A percentile compares a stretch with the other conserved stretches of the same genome.
Conservation (phyloP, 352 stramenopile genomes). For the Phytophthora citricola region DNA sequence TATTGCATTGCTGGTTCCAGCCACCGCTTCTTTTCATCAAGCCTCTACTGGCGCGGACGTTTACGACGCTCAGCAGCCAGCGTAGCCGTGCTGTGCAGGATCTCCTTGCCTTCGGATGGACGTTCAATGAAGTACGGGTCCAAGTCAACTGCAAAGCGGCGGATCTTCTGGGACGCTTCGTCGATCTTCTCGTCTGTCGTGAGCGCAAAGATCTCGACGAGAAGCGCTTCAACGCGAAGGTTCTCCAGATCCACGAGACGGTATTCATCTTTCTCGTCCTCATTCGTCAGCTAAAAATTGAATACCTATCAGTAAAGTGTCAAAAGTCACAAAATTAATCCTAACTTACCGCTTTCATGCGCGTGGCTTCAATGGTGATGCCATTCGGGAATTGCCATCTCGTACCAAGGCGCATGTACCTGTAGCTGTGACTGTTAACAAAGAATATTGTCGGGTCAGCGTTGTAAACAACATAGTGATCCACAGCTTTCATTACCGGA, state of each 20-base stretch:
- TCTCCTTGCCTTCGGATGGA: slow-evolving; percentile 86
- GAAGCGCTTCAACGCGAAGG: slow-evolving; percentile 80
- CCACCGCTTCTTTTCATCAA: neutral
- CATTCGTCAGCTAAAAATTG: slow-evolving; percentile 64
- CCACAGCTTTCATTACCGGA: slow-evolving; percentile 48
- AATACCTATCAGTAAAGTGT: neutral
- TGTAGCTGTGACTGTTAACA: slow-evolving; percentile 72
- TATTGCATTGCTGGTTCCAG: neutral
- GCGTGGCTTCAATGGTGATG: slow-evolving; percentile 84
- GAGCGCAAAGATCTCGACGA: slow-evolving; percentile 86
- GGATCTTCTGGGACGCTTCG: slow-evolving; percentile 83
- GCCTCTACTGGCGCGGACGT: slow-evolving; percentile 56
- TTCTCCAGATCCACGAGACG: slow-evolving; percentile 87
- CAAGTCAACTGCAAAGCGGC: slow-evolving; percentile 80
- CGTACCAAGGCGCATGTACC: slow-evolving; percentile 85
- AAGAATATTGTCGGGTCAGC: neutral
- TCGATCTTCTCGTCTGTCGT: slow-evolving; percentile 90
- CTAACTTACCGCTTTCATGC: slow-evolving; percentile 81
- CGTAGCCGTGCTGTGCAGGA: slow-evolving; percentile 82
- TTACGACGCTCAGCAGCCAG: slow-evolving; percentile 82
- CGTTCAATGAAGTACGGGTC: slow-evolving; percentile 88
- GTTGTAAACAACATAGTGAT: neutral
- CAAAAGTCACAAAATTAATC: neutral
- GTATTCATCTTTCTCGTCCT: slow-evolving; percentile 86
- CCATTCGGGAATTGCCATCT: slow-evolving; percentile 86